Evolutionary conservation across 306 rosid species (phyloP).

Genomic region (Clitoria ternatea): DNA sequence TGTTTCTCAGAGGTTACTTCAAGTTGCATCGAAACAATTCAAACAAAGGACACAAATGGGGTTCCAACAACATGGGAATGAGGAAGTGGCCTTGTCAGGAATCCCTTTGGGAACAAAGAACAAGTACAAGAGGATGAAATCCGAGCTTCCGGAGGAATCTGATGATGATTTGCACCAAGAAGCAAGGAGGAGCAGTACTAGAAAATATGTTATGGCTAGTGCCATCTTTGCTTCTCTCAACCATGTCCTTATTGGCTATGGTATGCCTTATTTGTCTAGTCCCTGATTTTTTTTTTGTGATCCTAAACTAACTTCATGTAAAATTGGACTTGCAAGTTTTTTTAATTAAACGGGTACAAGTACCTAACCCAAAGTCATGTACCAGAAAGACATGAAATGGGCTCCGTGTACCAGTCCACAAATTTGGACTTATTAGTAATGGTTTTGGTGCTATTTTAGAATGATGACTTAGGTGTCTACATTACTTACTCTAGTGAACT

Average conservation of each 20-base stretch:
- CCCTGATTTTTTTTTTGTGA: not conserved
- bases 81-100: conserved; percentile 47
- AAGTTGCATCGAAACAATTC: not conserved
- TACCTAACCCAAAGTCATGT: no score
- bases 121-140: conserved; percentile 65
- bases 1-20: not conserved
- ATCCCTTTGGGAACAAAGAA: conserved; percentile 55
- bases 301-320: no score
- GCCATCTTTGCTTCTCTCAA: conserved; percentile 86
- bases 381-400: no score
- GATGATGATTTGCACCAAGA: conserved; percentile 39
- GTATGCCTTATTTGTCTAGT: conserved; percentile 25
- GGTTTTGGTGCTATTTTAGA: not conserved
- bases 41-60: conserved; percentile 36
- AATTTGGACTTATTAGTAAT: not conserved
- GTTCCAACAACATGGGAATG: conserved; percentile 49
- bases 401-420: no score
- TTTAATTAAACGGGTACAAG: no score
- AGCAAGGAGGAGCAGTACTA: conserved; percentile 35
- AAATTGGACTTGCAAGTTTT: no score
- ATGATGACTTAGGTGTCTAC: not conserved
- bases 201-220: conserved; percentile 63
- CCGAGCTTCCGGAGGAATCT: conserved; percentile 37
- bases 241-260: conserved; percentile 81
- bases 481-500: not conserved